A percentile compares a stretch with the other conserved stretches of the same genome.
Evolutionary conservation across 176 grass and related monocot species (phyloP).

Genomic region (Oryza glaberrima): DNA sequence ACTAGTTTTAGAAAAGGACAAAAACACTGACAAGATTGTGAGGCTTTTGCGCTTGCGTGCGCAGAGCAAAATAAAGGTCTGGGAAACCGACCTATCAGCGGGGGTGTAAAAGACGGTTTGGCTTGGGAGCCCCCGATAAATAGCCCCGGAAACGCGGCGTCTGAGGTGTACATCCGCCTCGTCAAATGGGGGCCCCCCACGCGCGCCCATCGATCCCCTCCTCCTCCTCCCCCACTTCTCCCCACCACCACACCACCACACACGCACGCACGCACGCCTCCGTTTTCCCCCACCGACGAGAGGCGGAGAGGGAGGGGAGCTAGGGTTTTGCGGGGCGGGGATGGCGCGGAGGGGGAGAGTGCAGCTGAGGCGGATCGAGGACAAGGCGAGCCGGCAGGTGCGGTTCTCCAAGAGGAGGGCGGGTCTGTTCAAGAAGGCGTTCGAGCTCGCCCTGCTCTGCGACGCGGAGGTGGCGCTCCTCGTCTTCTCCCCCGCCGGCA

Average conservation of each 20-base stretch:
- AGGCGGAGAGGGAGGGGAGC: not conserved
- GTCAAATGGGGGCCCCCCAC: not conserved
- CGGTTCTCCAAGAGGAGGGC: conserved; percentile 79
- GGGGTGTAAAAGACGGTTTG: no score
- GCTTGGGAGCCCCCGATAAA: conserved; percentile 18
- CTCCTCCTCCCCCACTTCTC: not conserved
- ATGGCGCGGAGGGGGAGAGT: conserved; percentile 59
- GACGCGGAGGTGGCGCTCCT: conserved; percentile 73
- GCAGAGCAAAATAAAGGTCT: not conserved
- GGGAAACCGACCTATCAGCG: not conserved
- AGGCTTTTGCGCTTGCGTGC: not conserved
- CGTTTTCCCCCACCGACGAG: not conserved
- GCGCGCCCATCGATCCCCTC: not conserved
- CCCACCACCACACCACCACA: not conserved
- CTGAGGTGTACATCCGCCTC: conserved; percentile 20
- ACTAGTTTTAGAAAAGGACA: not conserved
- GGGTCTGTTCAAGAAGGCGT: conserved; percentile 84
- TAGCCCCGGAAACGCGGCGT: not conserved
- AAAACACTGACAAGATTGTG: no score
- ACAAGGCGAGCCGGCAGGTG: conserved; percentile 77
- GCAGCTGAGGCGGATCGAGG: conserved; percentile 78
- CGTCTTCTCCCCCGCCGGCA: conserved; percentile 70
- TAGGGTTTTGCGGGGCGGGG: conserved; percentile 24
- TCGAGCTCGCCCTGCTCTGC: conserved; percentile 76
- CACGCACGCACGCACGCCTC: not conserved